Conservation (phyloP, 2,329 filamentous ascomycete genomes). For the Ophiostoma pallidulum region DNA sequence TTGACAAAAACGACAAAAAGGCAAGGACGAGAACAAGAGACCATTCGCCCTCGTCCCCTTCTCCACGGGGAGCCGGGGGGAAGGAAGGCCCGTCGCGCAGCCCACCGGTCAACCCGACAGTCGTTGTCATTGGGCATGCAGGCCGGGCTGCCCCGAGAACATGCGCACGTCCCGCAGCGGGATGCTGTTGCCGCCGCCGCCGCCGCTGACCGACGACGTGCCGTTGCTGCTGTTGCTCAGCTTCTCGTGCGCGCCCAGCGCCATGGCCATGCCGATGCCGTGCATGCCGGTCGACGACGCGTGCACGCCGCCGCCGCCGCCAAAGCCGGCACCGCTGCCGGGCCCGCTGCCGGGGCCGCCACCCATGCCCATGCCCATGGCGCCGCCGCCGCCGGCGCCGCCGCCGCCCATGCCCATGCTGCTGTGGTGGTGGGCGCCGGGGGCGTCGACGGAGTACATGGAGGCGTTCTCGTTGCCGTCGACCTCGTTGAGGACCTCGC, state of each 20-base stretch:
- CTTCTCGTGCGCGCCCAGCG: constrained; percentile 35
- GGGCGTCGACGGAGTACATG: constrained; percentile 23
- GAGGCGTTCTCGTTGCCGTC: constrained; percentile 16
- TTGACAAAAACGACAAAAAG: too few species aligned
- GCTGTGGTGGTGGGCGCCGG: background rate
- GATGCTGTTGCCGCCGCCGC: constrained; percentile 41
- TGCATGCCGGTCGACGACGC: constrained; percentile 2
- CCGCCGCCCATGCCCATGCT: constrained; percentile 5
- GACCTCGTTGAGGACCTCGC: constrained; percentile 25
- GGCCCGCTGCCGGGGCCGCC: background rate
- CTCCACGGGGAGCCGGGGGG: too few species aligned
- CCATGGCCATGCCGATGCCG: constrained; percentile 9
- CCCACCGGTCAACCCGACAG: constrained; percentile 15
- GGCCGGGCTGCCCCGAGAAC: constrained; percentile 25
- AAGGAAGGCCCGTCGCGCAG: too few species aligned
- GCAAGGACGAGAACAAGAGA: too few species aligned
- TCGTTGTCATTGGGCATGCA: constrained; percentile 17
- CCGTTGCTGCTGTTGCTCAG: constrained; percentile 17
- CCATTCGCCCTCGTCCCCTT: too few species aligned
- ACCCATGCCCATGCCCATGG: constrained; percentile 4
- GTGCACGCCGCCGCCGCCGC: background rate
- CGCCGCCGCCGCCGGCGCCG: background rate
- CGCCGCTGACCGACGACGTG: constrained; percentile 25
- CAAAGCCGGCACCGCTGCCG: too few species aligned
- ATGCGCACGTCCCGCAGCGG: constrained; percentile 37